These are phyloP conservation scores for Dryas integrifolia DNA, from an alignment of 331 rosid species.

Conservation along the genomic window DNA sequence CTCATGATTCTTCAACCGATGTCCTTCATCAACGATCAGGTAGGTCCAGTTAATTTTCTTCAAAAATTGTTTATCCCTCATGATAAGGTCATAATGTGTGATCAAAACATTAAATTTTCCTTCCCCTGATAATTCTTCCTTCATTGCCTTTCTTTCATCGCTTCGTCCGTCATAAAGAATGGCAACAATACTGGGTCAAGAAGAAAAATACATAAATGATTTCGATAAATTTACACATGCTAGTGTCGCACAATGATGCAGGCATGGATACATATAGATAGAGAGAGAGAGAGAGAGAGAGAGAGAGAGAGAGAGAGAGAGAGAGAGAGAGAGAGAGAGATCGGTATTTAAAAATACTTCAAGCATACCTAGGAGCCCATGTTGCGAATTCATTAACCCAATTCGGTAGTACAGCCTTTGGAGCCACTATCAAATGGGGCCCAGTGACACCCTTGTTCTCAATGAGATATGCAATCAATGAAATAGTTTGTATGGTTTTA, in stretches of 20 bases:
- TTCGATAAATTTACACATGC: background rate
- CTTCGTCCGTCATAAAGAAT: slow-evolving; percentile 92
- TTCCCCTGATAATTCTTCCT: slow-evolving; percentile 85
- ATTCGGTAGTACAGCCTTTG: slow-evolving; percentile 97
- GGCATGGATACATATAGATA: background rate
- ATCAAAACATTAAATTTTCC: slow-evolving; percentile 86
- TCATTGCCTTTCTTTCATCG: slow-evolving; percentile 91
- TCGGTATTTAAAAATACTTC: slow-evolving; percentile 2
- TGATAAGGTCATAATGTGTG: slow-evolving; percentile 95
- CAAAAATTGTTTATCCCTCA: slow-evolving; percentile 94
- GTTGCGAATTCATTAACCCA: slow-evolving; percentile 84
- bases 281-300: slow-evolving; percentile 4
- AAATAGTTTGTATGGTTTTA: slow-evolving; percentile 95
- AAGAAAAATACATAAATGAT: slow-evolving; percentile 28
- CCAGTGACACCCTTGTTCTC: slow-evolving; percentile 88
- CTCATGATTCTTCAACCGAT: slow-evolving; percentile 91
- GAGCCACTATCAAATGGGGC: slow-evolving; percentile 97
- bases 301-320: background rate
- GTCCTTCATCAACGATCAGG: slow-evolving; percentile 99
- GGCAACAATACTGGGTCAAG: slow-evolving; percentile 65
- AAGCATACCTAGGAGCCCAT: slow-evolving; percentile 90
- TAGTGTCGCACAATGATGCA: background rate
- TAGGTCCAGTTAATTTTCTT: slow-evolving; percentile 88
- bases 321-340: slow-evolving; percentile 2
- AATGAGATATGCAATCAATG: slow-evolving; percentile 77